A percentile compares a stretch with the other conserved stretches of the same genome.
Evolutionary conservation across 1,284 basidiomycete genomes (phyloP).

Genomic region (Peniophora sp.): DNA sequence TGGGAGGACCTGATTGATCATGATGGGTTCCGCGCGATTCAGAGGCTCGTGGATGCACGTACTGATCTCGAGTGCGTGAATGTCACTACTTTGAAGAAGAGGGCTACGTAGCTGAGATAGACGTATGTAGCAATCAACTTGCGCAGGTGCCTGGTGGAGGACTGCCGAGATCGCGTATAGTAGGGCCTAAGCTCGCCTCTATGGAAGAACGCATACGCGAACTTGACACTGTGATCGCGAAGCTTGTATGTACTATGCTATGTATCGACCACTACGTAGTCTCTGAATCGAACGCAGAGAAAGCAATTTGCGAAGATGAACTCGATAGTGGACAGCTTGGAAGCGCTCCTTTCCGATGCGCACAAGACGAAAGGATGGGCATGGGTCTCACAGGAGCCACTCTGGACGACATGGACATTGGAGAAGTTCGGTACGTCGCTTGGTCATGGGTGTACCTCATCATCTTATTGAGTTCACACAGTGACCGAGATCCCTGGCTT

Average conservation of each 20-base stretch:
- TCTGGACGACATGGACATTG: slow-evolving; percentile 76
- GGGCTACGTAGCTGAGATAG: background rate
- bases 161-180: slow-evolving; percentile 47
- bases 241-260: slow-evolving; percentile 44
- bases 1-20: slow-evolving; percentile 72
- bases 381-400: slow-evolving; percentile 58
- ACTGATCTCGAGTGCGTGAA: slow-evolving; percentile 69
- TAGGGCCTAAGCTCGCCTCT: slow-evolving; percentile 51
- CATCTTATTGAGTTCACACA: slow-evolving; percentile 19
- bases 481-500: slow-evolving; percentile 50
- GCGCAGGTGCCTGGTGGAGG: slow-evolving; percentile 39
- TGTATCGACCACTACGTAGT: background rate
- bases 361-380: slow-evolving; percentile 59
- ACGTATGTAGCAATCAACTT: slow-evolving; percentile 48
- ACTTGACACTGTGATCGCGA: slow-evolving; percentile 49
- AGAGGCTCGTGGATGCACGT: slow-evolving; percentile 57
- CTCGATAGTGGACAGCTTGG: slow-evolving; percentile 50
- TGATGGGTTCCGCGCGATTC: slow-evolving; percentile 65
- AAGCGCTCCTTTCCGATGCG: slow-evolving; percentile 57
- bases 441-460: background rate
- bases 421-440: slow-evolving; percentile 58
- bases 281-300: slow-evolving; percentile 32
- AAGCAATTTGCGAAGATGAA: slow-evolving; percentile 64
- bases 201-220: slow-evolving; percentile 60
- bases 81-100: background rate